phyloP scores from a whole-genome alignment of 2,329 filamentous ascomycete species.

The Penicillium sp. region DNA sequence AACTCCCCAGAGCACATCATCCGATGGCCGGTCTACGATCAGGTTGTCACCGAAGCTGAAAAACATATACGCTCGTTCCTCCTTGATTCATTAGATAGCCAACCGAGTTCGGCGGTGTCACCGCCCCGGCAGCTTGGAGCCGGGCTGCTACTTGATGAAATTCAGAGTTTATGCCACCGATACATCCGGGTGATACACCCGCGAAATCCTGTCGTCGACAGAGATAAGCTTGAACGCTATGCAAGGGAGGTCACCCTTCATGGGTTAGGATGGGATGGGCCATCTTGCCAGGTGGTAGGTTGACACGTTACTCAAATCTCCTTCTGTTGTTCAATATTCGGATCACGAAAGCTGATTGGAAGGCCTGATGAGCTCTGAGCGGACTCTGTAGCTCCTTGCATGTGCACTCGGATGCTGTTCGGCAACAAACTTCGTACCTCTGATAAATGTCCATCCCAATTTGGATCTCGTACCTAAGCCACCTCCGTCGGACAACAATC shows the following conservation, averaged over 20 bases:
- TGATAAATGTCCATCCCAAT: conserved; percentile 12
- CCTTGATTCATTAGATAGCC: conserved; percentile 18
- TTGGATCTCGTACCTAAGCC: conserved; percentile 14
- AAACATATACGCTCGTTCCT: conserved; percentile 19
- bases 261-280: conserved; percentile 20
- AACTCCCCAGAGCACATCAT: conserved; percentile 20
- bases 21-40: conserved; percentile 19
- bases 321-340: not conserved
- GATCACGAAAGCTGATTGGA: not conserved
- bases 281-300: conserved; percentile 23
- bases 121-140: conserved; percentile 10
- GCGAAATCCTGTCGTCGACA: conserved; percentile 17
- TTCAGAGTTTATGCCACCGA: conserved; percentile 13
- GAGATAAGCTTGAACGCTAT: conserved; percentile 16
- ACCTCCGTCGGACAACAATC: conserved; percentile 14
- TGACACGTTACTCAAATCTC: not conserved
- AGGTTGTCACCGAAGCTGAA: conserved; percentile 18
- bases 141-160: conserved; percentile 15
- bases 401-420: conserved; percentile 18
- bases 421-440: conserved; percentile 13
- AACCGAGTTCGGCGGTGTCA: conserved; percentile 1
- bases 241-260: conserved; percentile 19
- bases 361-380: conserved; percentile 1
- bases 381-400: conserved; percentile 14
- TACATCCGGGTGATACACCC: conserved; percentile 16